Base-by-base conservation (phyloP, 345 rosid genomes). In the Brassica napus region DNA sequence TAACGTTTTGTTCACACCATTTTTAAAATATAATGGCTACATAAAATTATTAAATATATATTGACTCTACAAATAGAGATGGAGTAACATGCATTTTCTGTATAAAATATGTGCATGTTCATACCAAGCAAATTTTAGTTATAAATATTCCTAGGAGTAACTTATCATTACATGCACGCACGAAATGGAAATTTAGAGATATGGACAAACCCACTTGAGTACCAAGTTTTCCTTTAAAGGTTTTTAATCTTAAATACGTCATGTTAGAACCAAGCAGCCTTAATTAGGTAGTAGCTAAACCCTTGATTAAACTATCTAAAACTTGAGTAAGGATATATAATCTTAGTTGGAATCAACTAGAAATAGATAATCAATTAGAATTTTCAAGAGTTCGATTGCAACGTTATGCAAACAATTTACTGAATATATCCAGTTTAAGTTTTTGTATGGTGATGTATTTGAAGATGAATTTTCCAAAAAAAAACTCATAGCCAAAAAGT, bases 81-180 rank as follows among this genome's bases (percentile, higher is more conserved):
- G 44, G 35, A 60, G 58, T 61, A 68, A 52, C 34, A 61, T 73
- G 78, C 82, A 79, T 15, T 31, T 47, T 44, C 3, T 79, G 31
- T 23, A 73, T 73, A 68, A 73, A 68, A 47, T 59, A 73, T 60
- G 21, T 44, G 69, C 70, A 73, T 68, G 82, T 47, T 34, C 57
- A 73, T 73, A 74, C 78, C 82, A 68, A 68, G 60, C 69, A 58
- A 16, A n/a, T 10, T 28, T 6, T 59, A 60, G 65, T 55, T 30
- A 65, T 12, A 15, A 55, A 26, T 18, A 49, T 52, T 69, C 68
- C 28, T 47, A 34, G 23, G 69, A 59, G 70, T 67, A 59, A 21
- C 77, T 59, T 72, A 73, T 47, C 74, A 73, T 18, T 73, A 61
- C 23, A 58, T 32, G n/a, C 32, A 72, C 72, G 16, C 6, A 65